These are phyloP conservation scores for Chrysoporthe cubensis DNA, from an alignment of 2,329 filamentous ascomycete genomes.

Conservation along the genomic window DNA sequence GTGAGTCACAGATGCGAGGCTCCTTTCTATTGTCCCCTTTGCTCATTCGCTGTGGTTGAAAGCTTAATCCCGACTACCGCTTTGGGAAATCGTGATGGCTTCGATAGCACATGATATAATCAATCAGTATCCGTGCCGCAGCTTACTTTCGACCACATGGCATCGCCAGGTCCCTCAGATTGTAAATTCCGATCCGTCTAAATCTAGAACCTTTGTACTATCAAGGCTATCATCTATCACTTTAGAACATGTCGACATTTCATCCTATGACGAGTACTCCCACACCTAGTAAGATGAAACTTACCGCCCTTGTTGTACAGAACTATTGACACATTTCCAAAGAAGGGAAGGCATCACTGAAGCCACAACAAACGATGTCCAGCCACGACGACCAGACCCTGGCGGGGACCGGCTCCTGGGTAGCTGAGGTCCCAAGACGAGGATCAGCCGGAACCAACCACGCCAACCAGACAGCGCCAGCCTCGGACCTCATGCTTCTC, in stretches of 20 bases:
- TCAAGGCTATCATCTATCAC: too few species aligned
- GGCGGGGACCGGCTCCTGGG: not conserved
- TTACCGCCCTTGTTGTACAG: not conserved
- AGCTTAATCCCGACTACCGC: not conserved
- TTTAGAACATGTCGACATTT: not conserved
- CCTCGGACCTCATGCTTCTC: not conserved
- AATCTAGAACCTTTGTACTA: too few species aligned
- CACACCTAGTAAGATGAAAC: not conserved
- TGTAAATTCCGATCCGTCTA: too few species aligned
- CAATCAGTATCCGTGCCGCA: too few species aligned
- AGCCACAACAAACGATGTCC: not conserved
- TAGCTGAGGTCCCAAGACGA: not conserved
- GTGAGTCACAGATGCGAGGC: not conserved
- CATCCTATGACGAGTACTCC: not conserved
- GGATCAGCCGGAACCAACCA: not conserved
- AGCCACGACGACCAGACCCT: not conserved
- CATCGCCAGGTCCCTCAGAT: too few species aligned
- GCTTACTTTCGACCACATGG: too few species aligned
- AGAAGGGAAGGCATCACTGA: not conserved
- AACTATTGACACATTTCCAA: not conserved
- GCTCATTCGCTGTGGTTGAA: not conserved
- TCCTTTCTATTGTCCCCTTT: not conserved
- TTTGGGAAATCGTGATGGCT: not conserved
- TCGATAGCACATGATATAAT: not conserved
- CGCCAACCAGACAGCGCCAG: not conserved